These are phyloP conservation scores for Trichosporon sp. DNA, from an alignment of 1,284 basidiomycete species.

Conservation along the genomic window DNA sequence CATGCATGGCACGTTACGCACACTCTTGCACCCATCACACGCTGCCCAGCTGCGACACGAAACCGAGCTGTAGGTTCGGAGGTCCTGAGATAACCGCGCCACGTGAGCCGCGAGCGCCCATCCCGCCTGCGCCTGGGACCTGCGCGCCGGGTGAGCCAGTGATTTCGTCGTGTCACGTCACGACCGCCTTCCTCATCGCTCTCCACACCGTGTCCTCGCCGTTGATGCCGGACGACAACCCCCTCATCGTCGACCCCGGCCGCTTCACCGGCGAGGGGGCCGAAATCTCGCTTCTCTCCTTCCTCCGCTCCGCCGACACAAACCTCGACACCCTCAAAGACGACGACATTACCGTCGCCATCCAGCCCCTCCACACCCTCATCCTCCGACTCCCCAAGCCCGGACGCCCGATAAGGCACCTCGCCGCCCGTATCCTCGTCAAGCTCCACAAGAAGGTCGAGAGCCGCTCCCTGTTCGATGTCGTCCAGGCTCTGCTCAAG, in stretches of 20 bases:
- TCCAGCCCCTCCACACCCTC: constrained; percentile 38
- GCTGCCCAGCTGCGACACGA: neutral
- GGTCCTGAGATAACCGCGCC: neutral
- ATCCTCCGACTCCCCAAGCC: constrained; percentile 62
- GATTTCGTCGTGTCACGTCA: constrained; percentile 7
- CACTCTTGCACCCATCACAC: neutral
- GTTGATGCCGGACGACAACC: constrained; percentile 7
- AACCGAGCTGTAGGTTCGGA: neutral
- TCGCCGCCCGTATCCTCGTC: constrained; percentile 72
- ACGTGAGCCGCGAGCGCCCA: neutral
- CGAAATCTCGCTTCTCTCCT: constrained; percentile 42
- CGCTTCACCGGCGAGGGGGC: constrained; percentile 45
- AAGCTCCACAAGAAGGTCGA: constrained; percentile 76
- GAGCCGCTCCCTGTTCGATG: constrained; percentile 78
- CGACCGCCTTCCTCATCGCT: neutral
- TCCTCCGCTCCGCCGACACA: constrained; percentile 42
- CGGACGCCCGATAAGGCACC: constrained; percentile 75
- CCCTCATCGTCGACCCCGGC: constrained; percentile 21
- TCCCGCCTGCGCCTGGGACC: neutral
- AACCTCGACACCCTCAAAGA: constrained; percentile 36
- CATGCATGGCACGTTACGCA: no score
- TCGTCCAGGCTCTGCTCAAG: constrained; percentile 72
- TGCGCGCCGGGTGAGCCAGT: neutral
- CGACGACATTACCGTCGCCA: constrained; percentile 9
- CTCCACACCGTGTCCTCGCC: neutral